Conservation (phyloP, 495 filamentous ascomycete genomes). For the Hypoxylon perforatum region DNA sequence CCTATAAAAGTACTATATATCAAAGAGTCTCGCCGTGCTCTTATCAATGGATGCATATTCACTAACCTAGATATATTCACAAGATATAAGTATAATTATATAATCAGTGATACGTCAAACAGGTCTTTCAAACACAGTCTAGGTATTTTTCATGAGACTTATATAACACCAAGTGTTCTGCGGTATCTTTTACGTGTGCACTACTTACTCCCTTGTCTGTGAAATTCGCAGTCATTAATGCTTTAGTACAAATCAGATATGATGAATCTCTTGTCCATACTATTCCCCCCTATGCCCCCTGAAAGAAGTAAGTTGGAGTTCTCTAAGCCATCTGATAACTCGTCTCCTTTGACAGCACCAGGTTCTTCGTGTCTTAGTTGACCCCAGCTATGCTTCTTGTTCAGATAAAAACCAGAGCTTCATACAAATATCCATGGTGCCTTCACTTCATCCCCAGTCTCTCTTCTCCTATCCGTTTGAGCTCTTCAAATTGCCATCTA, state of each 20-base stretch:
- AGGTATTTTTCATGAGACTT: constrained; percentile 13
- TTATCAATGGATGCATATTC: too few relatives aligned
- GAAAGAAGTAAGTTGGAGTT: constrained; percentile 35
- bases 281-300: constrained; percentile 11
- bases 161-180: constrained; percentile 7
- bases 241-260: constrained; percentile 8
- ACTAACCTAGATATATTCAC: too few relatives aligned
- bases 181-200: constrained; percentile 18
- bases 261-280: constrained; percentile 11
- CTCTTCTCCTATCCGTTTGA: constrained; percentile 18
- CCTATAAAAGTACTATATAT: neutral
- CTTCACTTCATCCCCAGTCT: constrained; percentile 16
- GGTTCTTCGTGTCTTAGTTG: constrained; percentile 35
- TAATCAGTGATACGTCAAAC: too few relatives aligned
- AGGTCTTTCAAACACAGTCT: constrained; percentile 21
- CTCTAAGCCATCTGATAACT: constrained; percentile 21
- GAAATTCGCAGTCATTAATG: neutral
- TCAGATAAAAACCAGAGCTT: constrained; percentile 19
- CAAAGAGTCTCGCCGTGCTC: too few relatives aligned
- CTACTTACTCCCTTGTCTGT: constrained; percentile 2
- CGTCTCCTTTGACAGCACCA: constrained; percentile 34
- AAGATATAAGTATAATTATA: too few relatives aligned
- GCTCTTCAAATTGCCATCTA: constrained; percentile 4
- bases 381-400: constrained; percentile 6
- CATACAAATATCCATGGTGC: constrained; percentile 15